phyloP scores from a whole-genome alignment of 2,329 filamentous ascomycete species.

The Corinectria fuckeliana region DNA sequence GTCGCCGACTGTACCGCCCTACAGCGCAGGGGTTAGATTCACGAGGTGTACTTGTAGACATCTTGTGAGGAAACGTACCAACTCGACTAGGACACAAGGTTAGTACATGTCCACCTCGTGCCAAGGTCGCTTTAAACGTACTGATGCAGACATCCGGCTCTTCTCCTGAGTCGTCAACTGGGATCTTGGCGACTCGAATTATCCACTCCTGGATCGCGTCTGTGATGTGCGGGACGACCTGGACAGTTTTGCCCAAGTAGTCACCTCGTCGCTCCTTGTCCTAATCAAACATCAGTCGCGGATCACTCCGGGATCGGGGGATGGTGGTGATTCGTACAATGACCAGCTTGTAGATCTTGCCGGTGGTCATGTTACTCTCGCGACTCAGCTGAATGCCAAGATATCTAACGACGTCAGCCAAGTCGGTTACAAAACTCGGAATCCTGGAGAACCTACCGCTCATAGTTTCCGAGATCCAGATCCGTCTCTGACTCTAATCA shows the following conservation, averaged over 20 bases:
- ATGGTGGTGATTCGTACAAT: conserved; percentile 61
- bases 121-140: conserved; percentile 48
- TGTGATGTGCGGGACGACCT: conserved; percentile 82
- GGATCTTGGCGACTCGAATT: conserved; percentile 80
- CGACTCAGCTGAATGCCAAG: conserved; percentile 80
- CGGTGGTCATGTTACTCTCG: conserved; percentile 96
- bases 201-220: conserved; percentile 94
- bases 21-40: background rate
- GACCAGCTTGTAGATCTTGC: conserved; percentile 92
- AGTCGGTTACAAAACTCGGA: background rate
- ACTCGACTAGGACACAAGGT: conserved; percentile 40
- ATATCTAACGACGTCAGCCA: conserved; percentile 54
- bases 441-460: conserved; percentile 43
- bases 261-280: conserved; percentile 71
- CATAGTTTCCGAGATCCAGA: conserved; percentile 65
- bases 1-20: conserved; percentile 74
- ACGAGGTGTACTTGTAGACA: background rate
- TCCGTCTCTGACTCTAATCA: conserved; percentile 46
- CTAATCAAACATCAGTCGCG: conserved; percentile 17
- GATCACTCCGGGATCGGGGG: background rate
- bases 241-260: conserved; percentile 74
- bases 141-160: conserved; percentile 93
- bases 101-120: conserved; percentile 10
- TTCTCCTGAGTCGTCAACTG: conserved; percentile 83
- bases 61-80: conserved; percentile 38